These are phyloP conservation scores for Heterobasidion parviporum DNA, from an alignment of 1,284 basidiomycete species.

Conservation along the genomic window DNA sequence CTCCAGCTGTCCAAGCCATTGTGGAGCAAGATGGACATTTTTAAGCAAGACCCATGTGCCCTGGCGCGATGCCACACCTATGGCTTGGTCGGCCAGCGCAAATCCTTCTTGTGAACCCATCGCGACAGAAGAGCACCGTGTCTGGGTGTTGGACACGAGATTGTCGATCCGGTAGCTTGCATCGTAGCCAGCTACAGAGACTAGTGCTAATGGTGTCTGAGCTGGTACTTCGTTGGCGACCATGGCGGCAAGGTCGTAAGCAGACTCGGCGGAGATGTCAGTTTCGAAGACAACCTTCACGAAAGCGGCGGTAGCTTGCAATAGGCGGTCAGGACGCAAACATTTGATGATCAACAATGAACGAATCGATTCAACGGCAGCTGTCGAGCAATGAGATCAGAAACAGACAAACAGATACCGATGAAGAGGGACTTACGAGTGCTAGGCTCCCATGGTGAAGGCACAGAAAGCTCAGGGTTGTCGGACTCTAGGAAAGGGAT, in stretches of 20 bases:
- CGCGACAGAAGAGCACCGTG: slow-evolving; percentile 79
- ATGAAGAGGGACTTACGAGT: slow-evolving; percentile 47
- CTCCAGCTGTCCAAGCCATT: slow-evolving; percentile 91
- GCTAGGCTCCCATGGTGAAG: slow-evolving; percentile 68
- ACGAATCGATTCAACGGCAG: slow-evolving; percentile 66
- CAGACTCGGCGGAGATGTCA: slow-evolving; percentile 68
- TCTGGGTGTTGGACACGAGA: slow-evolving; percentile 69
- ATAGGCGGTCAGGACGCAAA: slow-evolving; percentile 81
- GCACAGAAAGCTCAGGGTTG: slow-evolving; percentile 68
- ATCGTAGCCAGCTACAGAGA: slow-evolving; percentile 94
- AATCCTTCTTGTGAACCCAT: slow-evolving; percentile 99
- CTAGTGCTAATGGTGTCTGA: slow-evolving; percentile 79
- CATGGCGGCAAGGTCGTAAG: slow-evolving; percentile 69
- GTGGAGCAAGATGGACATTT: slow-evolving; percentile 91
- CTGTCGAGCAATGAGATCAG: slow-evolving; percentile 29
- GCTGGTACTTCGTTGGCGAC: slow-evolving; percentile 75
- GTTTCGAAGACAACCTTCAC: slow-evolving; percentile 68
- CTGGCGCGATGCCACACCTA: slow-evolving; percentile 81
- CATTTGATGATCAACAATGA: slow-evolving; percentile 80
- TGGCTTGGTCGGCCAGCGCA: slow-evolving; percentile 88
- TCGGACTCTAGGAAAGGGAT: slow-evolving; percentile 61
- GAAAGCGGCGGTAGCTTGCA: slow-evolving; percentile 76
- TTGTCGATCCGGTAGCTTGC: slow-evolving; percentile 93
- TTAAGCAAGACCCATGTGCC: slow-evolving; percentile 94
- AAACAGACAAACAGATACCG: neutral